Conservation (phyloP, 1,284 basidiomycete species). For the Cronartium quercuum region DNA sequence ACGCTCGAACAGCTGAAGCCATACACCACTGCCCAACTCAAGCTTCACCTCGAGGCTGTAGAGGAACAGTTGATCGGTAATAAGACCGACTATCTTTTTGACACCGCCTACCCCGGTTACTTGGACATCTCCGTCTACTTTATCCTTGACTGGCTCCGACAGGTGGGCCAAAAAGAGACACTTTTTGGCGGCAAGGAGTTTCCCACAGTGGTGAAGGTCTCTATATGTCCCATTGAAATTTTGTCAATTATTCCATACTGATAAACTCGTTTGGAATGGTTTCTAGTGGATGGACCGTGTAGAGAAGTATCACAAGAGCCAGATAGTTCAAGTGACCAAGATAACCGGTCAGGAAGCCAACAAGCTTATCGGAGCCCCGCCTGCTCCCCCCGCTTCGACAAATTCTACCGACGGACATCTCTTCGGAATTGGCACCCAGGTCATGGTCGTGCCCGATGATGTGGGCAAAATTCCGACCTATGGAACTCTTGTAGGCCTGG, state of each 20-base stretch:
- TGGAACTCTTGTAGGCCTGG: slow-evolving; percentile 13
- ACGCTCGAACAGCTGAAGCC: slow-evolving; percentile 22
- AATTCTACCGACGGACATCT: background rate
- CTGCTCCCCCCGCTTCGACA: background rate
- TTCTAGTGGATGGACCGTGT: slow-evolving; percentile 10
- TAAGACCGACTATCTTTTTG: slow-evolving; percentile 22
- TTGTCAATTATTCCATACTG: too few relatives aligned
- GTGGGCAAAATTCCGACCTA: slow-evolving; percentile 14
- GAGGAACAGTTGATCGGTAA: slow-evolving; percentile 23
- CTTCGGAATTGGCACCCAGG: slow-evolving; percentile 8
- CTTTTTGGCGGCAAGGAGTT: slow-evolving; percentile 5
- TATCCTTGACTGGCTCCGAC: slow-evolving; percentile 33
- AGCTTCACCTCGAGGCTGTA: background rate
- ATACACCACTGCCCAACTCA: slow-evolving; percentile 1
- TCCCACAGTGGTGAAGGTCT: background rate
- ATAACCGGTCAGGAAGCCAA: slow-evolving; percentile 14
- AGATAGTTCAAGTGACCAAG: background rate
- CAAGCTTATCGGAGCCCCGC: background rate
- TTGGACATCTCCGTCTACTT: slow-evolving; percentile 40
- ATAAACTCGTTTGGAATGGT: too few relatives aligned
- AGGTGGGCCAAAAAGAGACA: slow-evolving; percentile 6
- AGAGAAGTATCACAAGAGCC: background rate
- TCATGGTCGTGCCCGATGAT: slow-evolving; percentile 17
- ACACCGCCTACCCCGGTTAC: slow-evolving; percentile 32
- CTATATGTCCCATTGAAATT: background rate